Evolutionary conservation across 768 basidiomycete genomes (phyloP).

Genomic region (Tubosaeta brunneosetosa): DNA sequence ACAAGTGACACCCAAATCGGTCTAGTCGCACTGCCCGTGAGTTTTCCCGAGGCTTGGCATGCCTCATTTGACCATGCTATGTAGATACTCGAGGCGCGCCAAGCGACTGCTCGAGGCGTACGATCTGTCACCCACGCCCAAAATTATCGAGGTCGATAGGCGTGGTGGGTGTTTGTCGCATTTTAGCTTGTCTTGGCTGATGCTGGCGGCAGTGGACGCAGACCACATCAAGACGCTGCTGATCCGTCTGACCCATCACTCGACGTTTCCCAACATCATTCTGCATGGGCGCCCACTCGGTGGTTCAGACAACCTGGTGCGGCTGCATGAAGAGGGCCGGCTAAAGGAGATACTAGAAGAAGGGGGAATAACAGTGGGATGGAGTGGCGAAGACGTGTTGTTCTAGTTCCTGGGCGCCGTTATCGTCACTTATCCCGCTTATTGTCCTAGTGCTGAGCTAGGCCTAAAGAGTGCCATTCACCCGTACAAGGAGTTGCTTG

Average conservation of each 20-base stretch:
- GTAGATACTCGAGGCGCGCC: slow-evolving; percentile 29
- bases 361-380: slow-evolving; percentile 39
- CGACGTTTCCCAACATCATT: slow-evolving; percentile 75
- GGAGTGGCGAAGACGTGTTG: slow-evolving; percentile 8
- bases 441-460: too few species aligned
- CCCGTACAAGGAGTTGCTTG: too few species aligned
- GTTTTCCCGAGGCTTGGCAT: slow-evolving; percentile 21
- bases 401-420: background rate
- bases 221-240: slow-evolving; percentile 61
- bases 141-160: slow-evolving; percentile 70
- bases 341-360: slow-evolving; percentile 45
- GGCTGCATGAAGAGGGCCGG: slow-evolving; percentile 40
- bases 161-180: slow-evolving; percentile 41
- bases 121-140: slow-evolving; percentile 58
- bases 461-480: too few species aligned
- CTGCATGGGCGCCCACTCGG: slow-evolving; percentile 60
- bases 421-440: background rate
- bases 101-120: slow-evolving; percentile 54
- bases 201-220: slow-evolving; percentile 46
- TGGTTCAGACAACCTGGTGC: slow-evolving; percentile 57
- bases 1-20: background rate
- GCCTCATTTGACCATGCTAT: background rate
- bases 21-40: slow-evolving; percentile 71
- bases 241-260: slow-evolving; percentile 56
- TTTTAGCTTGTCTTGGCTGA: background rate